These are phyloP conservation scores for Cladosporium sp. DNA, from an alignment of 2,329 filamentous ascomycete genomes.

Conservation along the genomic window DNA sequence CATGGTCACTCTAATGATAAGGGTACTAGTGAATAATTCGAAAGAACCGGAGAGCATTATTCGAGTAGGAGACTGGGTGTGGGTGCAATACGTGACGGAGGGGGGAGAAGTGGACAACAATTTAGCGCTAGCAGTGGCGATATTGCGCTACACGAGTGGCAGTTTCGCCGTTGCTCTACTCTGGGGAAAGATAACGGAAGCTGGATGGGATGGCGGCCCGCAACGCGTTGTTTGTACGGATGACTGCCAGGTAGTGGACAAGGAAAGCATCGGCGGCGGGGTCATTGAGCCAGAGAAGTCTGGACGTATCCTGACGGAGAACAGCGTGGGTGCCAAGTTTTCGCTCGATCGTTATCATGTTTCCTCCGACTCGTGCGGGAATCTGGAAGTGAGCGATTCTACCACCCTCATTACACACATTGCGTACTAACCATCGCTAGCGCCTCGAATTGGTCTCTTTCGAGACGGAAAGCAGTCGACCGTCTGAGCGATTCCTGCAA, in stretches of 20 bases:
- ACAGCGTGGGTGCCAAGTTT: slow-evolving; percentile 4
- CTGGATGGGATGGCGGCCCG: slow-evolving; percentile 8
- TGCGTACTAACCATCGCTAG: slow-evolving; percentile 13
- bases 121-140: slow-evolving; percentile 9
- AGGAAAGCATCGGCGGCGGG: slow-evolving; percentile 9
- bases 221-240: slow-evolving; percentile 12
- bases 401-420: not conserved
- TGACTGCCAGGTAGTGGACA: slow-evolving; percentile 12
- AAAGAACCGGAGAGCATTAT: slow-evolving; percentile 11
- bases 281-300: slow-evolving; percentile 12
- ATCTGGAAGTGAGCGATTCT: slow-evolving; percentile 12
- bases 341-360: slow-evolving; percentile 15
- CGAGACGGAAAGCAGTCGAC: slow-evolving; percentile 9
- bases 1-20: slow-evolving; percentile 6
- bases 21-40: slow-evolving; percentile 6
- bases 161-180: slow-evolving; percentile 7
- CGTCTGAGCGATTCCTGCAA: slow-evolving; percentile 10
- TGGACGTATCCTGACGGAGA: slow-evolving; percentile 10
- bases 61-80: slow-evolving; percentile 12
- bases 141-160: slow-evolving; percentile 4
- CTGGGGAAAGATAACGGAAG: slow-evolving; percentile 9
- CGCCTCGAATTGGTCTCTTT: slow-evolving; percentile 12
- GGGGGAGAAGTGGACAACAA: slow-evolving; percentile 10
- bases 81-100: slow-evolving; percentile 11
- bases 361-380: slow-evolving; percentile 8